Conservation (phyloP, 2,329 filamentous ascomycete genomes). For the Paraconiothyrium sp. region DNA sequence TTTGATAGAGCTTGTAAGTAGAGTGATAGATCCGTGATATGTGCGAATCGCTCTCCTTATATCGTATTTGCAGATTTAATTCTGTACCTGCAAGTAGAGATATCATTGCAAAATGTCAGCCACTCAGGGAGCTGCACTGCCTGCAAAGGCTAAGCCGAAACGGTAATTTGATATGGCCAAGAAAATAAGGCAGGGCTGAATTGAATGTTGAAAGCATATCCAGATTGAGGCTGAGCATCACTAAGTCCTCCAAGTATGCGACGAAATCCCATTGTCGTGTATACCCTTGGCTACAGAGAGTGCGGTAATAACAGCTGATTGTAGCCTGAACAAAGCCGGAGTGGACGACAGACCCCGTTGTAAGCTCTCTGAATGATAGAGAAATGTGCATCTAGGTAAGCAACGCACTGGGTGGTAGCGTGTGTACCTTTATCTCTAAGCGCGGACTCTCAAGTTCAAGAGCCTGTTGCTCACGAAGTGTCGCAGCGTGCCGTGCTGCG, state of each 20-base stretch:
- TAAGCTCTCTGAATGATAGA: too few relatives aligned
- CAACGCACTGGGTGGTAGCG: too few relatives aligned
- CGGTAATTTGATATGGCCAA: background rate
- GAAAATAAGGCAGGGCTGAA: background rate
- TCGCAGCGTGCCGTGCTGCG: background rate
- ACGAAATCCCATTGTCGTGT: background rate
- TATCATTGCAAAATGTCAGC: background rate
- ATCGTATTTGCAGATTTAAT: background rate
- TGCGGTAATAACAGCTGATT: background rate
- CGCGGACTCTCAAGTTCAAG: too few relatives aligned
- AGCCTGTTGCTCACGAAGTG: too few relatives aligned
- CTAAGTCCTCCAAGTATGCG: background rate
- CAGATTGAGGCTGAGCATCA: background rate
- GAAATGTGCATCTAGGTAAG: too few relatives aligned
- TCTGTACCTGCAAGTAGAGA: background rate
- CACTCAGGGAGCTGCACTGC: background rate
- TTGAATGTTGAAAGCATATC: background rate
- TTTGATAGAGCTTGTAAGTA: background rate
- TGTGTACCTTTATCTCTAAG: too few relatives aligned
- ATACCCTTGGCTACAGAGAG: background rate
- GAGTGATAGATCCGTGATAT: background rate
- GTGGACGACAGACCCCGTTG: too few relatives aligned
- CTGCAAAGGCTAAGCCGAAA: background rate
- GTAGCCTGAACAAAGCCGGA: background rate
- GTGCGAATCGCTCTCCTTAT: background rate